Percentiles rank a stretch among this genome's conserved stretches.
These are phyloP conservation scores for Phytopythium boreale DNA, from an alignment of 352 stramenopile genomes.

Conservation along the genomic window DNA sequence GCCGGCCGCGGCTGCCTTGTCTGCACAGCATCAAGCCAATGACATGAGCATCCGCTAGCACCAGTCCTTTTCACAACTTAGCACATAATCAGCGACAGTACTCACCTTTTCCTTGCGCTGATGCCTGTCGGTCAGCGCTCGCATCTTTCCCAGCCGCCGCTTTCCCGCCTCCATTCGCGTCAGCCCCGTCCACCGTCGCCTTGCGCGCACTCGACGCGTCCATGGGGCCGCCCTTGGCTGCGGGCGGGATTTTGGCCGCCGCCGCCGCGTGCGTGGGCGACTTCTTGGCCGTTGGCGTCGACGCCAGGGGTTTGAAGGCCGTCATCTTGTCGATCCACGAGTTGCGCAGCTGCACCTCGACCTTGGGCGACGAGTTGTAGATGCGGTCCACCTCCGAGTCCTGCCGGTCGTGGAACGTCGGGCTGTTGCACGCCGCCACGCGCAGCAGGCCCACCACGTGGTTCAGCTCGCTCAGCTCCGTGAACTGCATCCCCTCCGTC, in stretches of 20 bases:
- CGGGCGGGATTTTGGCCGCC: slow-evolving; percentile 4
- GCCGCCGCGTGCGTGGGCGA: slow-evolving; percentile 21
- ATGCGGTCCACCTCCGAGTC: slow-evolving; percentile 89
- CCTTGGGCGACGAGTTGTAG: slow-evolving; percentile 89
- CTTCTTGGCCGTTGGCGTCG: slow-evolving; percentile 40
- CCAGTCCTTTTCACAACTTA: neutral
- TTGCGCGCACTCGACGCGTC: slow-evolving; percentile 15
- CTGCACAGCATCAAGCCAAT: neutral
- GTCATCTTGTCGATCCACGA: slow-evolving; percentile 89
- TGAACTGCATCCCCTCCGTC: slow-evolving; percentile 73
- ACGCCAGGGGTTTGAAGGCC: slow-evolving; percentile 57
- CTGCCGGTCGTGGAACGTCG: slow-evolving; percentile 86
- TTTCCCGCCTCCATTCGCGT: slow-evolving; percentile 6
- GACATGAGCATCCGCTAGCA: neutral
- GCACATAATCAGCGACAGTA: neutral
- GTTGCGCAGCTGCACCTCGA: slow-evolving; percentile 82
- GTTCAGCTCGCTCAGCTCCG: slow-evolving; percentile 85
- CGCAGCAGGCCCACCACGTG: slow-evolving; percentile 82
- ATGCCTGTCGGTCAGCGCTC: neutral
- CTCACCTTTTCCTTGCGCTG: neutral
- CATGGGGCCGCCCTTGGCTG: slow-evolving; percentile 3
- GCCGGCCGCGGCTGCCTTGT: slow-evolving; percentile 24
- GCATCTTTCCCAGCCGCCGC: neutral
- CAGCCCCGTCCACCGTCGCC: slow-evolving; percentile 10
- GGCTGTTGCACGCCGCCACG: slow-evolving; percentile 77